A percentile compares a stretch with the other conserved stretches of the same genome.
phyloP scores from a whole-genome alignment of 257 asterid genomes.

The Solanum chilense region DNA sequence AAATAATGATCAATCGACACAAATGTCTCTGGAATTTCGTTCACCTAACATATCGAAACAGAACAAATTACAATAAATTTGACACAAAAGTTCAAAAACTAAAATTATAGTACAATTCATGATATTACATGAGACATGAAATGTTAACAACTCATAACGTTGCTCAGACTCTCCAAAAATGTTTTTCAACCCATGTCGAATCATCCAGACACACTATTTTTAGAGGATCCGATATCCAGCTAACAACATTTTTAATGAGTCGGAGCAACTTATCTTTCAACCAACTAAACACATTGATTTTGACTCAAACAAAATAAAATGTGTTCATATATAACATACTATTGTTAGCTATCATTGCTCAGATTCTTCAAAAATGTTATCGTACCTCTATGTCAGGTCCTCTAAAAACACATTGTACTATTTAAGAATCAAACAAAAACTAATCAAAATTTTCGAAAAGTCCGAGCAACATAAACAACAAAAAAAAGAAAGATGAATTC shows the following conservation, averaged over 20 bases:
- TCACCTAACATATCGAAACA: conserved; percentile 8
- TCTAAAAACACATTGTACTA: neutral
- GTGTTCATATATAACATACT: neutral
- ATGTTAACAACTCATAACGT: neutral
- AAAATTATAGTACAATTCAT: neutral
- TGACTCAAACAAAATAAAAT: neutral
- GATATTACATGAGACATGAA: neutral
- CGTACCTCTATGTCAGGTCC: neutral
- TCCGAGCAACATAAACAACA: neutral
- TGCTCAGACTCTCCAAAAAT: neutral
- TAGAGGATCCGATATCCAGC: neutral
- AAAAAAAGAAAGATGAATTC: neutral
- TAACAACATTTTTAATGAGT: neutral
- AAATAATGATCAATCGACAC: conserved; percentile 15
- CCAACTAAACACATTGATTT: neutral
- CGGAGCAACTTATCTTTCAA: neutral
- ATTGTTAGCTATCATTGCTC: neutral
- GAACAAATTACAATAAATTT: neutral
- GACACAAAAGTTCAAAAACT: neutral
- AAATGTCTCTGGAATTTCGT: conserved; percentile 18
- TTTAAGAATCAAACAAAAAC: neutral
- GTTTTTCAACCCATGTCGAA: neutral
- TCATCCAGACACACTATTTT: neutral
- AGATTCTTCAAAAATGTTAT: neutral
- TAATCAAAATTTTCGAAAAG: neutral